Percentiles rank a stretch among this genome's conserved stretches.
These are phyloP conservation scores for Sporothrix sp. DNA, from an alignment of 2,329 filamentous ascomycete species.

Conservation along the genomic window DNA sequence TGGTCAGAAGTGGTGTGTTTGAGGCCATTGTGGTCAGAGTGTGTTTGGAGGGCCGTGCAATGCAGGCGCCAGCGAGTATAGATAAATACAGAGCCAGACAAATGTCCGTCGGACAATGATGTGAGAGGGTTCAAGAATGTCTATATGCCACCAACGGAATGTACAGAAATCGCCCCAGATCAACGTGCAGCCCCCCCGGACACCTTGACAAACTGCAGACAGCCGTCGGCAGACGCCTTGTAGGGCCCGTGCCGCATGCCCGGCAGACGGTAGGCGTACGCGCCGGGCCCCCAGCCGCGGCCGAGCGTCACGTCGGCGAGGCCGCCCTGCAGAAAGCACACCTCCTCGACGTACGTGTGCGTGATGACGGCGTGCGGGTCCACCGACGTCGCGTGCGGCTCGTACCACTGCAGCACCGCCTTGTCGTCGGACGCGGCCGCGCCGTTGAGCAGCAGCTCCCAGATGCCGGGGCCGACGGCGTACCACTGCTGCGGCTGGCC, in stretches of 20 bases:
- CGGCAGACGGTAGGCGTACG: conserved; percentile 5
- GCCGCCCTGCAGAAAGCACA: conserved; percentile 1
- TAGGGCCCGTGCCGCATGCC: conserved; percentile 8
- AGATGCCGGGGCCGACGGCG: conserved; percentile 9
- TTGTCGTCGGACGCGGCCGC: conserved; percentile 1
- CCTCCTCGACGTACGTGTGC: conserved; percentile 8
- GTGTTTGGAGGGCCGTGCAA: too few species aligned
- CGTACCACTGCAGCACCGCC: conserved; percentile 5
- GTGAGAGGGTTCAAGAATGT: background rate
- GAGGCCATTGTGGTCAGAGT: background rate
- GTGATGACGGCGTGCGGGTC: background rate
- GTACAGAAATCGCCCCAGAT: background rate
- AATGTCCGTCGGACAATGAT: background rate
- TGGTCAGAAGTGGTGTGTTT: conserved; percentile 29
- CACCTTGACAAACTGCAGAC: conserved; percentile 6
- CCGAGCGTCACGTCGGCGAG: conserved; percentile 2
- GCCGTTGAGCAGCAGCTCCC: conserved; percentile 7
- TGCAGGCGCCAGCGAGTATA: too few species aligned
- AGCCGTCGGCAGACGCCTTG: background rate
- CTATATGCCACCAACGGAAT: background rate
- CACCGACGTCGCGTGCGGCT: background rate
- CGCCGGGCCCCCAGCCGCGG: background rate
- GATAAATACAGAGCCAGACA: too few species aligned
- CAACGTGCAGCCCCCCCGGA: background rate
- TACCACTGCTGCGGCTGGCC: conserved; percentile 4